A percentile compares a stretch with the other conserved stretches of the same genome.
Evolutionary conservation across 1,139 yeast genomes (phyloP).

Genomic region (Hyphopichia khmerensis): DNA sequence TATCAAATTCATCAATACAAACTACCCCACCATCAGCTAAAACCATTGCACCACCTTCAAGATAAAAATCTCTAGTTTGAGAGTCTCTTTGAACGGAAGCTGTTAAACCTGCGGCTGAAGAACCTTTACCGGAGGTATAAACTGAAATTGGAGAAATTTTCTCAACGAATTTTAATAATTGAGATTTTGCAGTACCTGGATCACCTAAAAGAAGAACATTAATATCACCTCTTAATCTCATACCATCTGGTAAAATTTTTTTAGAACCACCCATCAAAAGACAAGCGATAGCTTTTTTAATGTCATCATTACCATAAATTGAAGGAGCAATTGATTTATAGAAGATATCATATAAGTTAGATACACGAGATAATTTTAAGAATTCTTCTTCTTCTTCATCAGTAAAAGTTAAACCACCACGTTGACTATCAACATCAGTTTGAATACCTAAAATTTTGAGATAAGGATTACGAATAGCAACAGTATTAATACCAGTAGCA

Average conservation of each 20-base stretch:
- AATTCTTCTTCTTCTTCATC: conserved; percentile 96
- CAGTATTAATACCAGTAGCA: conserved; percentile 42
- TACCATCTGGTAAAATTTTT: conserved; percentile 89
- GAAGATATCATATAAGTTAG: conserved; percentile 79
- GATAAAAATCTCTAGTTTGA: conserved; percentile 81
- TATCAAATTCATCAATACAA: conserved; percentile 98
- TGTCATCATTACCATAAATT: conserved; percentile 89
- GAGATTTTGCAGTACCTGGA: conserved; percentile 99
- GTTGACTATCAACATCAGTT: conserved; percentile 74
- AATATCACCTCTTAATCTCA: conserved; percentile 95
- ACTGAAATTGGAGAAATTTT: conserved; percentile 93
- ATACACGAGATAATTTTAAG: conserved; percentile 73
- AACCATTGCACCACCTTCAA: conserved; percentile 99
- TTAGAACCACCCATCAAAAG: conserved; percentile 92
- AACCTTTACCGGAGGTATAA: conserved; percentile 98
- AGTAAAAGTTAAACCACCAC: conserved; percentile 66
- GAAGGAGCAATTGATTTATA: conserved; percentile 95
- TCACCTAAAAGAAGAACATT: conserved; percentile 92
- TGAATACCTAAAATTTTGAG: conserved; percentile 84
- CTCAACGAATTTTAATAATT: conserved; percentile 89
- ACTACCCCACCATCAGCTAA: conserved; percentile 99
- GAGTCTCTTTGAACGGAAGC: conserved; percentile 96
- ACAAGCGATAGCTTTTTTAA: conserved; percentile 91
- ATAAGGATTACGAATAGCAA: conserved; percentile 93
- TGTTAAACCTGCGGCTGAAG: conserved; percentile 98